Base-by-base conservation (phyloP, 139 green algal species). In the Coccomyxa sp. region DNA sequence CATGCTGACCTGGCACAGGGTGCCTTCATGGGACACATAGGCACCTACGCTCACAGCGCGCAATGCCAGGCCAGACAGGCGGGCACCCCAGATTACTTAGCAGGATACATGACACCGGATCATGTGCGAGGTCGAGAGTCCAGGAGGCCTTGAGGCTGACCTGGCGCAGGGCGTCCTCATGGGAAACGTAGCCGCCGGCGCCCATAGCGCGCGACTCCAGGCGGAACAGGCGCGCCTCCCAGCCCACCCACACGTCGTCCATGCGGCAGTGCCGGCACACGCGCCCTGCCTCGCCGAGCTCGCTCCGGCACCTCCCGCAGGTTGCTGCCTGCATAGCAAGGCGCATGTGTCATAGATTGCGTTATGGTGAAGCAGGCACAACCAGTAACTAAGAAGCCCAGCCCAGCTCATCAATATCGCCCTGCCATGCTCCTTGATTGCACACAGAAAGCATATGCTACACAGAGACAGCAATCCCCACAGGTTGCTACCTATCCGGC, bases 251-350 rank as follows among this genome's bases (percentile, higher is more conserved):
- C 16, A 74, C 71, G 58, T 94, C 90, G 78, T 97, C 92, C 79
- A 95, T 79, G 22, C 72, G 79, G 85, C 93, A 97, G 86, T 96
- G 92, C 10, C 79, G 81, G 84, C 93, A 97, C 58, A 91, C 77
- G 36, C 78, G 75, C 5, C 90, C 87, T 0, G 73, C 39, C 0
- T 84, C 75, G 0, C 86, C 89, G 33, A 91, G 82, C 79, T 93
- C 87, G 8, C 54, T 75, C 14, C 90, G 82, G 70, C 91, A 95
- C 50, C 82, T 74, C 35, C 71, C 55, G 81, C 89, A 93, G 14
- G 78, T 79, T 2, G 74, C 88, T 7, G 89, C 89, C 82, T 86
- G 81, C 27, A 41, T 14, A 40, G 7, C 69, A 40, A 40, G n/a
- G 8, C 69, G 8, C 69, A 74, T n/a, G n/a, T n/a, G n/a, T n/a